These are phyloP conservation scores for Amanita thiersii DNA, from an alignment of 768 basidiomycete genomes.

Conservation along the genomic window DNA sequence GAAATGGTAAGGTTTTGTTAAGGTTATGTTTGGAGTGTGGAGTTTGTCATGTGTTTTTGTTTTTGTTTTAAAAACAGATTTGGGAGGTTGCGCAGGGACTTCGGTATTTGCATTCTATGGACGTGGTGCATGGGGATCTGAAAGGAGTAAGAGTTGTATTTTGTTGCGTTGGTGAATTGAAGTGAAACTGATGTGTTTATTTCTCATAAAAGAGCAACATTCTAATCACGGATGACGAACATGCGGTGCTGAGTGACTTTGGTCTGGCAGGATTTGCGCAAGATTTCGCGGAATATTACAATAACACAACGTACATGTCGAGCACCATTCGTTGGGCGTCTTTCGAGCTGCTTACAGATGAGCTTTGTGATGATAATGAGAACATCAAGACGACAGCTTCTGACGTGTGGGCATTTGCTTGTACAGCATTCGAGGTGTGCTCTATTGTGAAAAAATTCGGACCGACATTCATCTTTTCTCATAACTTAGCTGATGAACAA, in stretches of 20 bases:
- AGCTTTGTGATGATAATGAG: constrained; percentile 8
- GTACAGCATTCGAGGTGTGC: constrained; percentile 22
- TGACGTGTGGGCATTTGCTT: constrained; percentile 24
- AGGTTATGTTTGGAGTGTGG: background rate
- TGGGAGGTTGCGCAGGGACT: constrained; percentile 28
- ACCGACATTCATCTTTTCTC: constrained; percentile 1
- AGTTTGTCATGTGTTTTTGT: too few species aligned
- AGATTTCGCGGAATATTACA: constrained; percentile 17
- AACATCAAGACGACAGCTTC: constrained; percentile 13
- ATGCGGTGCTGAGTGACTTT: constrained; percentile 22
- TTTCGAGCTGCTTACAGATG: constrained; percentile 19
- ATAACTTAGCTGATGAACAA: constrained; percentile 17
- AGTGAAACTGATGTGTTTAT: background rate
- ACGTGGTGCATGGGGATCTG: constrained; percentile 33
- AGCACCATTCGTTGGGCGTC: constrained; percentile 23
- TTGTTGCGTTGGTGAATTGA: background rate
- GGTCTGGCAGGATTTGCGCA: constrained; percentile 23
- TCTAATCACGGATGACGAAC: constrained; percentile 24
- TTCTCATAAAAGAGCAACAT: constrained; percentile 31
- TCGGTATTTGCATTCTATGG: constrained; percentile 27
- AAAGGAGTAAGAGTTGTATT: constrained; percentile 25
- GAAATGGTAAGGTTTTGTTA: constrained; percentile 11
- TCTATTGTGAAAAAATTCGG: background rate
- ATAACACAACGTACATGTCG: constrained; percentile 15
- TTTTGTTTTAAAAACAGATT: constrained; percentile 20